A percentile compares a stretch with the other conserved stretches of the same genome.
Evolutionary conservation across 345 rosid species (phyloP).

Genomic region (Hypericum androsaemum): DNA sequence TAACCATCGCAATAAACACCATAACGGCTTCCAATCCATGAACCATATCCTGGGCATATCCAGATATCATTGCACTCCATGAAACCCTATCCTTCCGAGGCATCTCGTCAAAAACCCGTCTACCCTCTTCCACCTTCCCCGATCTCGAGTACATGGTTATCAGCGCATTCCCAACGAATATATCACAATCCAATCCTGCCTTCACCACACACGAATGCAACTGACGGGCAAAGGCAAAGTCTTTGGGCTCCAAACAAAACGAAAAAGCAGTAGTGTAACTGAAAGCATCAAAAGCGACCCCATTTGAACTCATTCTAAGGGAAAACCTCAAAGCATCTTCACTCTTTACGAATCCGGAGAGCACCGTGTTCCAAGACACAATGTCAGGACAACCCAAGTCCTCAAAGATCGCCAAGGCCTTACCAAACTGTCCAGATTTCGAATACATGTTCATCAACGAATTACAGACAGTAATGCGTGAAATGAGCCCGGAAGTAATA

Average conservation of each 20-base stretch:
- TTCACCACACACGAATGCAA: constrained; percentile 47
- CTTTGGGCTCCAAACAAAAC: constrained; percentile 43
- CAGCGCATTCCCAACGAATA: constrained; percentile 69
- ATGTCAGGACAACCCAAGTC: constrained; percentile 48
- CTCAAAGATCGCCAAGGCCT: constrained; percentile 54
- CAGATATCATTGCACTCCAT: constrained; percentile 82
- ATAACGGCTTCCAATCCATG: constrained; percentile 45
- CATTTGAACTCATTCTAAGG: constrained; percentile 38
- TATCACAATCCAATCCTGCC: constrained; percentile 46
- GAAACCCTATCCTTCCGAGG: constrained; percentile 56
- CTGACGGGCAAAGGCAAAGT: constrained; percentile 55
- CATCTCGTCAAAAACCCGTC: constrained; percentile 60
- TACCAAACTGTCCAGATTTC: constrained; percentile 40
- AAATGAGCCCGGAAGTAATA: constrained; percentile 45
- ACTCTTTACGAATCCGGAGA: constrained; percentile 54
- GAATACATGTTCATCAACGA: constrained; percentile 63
- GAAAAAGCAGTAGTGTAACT: constrained; percentile 53
- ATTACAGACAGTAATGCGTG: constrained; percentile 46
- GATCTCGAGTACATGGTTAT: constrained; percentile 61
- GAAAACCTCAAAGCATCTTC: constrained; percentile 46
- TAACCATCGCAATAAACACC: constrained; percentile 49
- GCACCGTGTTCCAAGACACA: constrained; percentile 87
- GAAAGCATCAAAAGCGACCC: constrained; percentile 49
- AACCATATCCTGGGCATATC: constrained; percentile 56
- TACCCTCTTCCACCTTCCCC: constrained; percentile 41